These are phyloP conservation scores for Phytophthora cactorum DNA, from an alignment of 352 stramenopile species.

Conservation along the genomic window DNA sequence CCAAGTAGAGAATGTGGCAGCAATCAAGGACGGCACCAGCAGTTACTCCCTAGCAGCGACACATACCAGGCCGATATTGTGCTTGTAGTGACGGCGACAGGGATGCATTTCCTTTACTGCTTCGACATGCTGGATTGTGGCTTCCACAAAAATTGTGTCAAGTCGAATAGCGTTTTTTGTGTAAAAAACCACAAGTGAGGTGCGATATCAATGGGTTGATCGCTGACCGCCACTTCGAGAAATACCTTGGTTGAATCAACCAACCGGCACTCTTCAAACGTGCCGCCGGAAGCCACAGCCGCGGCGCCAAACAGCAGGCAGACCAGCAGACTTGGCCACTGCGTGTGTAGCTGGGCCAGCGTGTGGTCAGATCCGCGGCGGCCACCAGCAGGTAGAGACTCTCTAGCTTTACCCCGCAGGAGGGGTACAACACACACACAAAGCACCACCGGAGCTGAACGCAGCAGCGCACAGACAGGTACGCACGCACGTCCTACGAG, in stretches of 20 bases:
- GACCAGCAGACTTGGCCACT: background rate
- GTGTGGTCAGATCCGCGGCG: conserved; percentile 2
- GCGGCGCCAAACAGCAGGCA: conserved; percentile 9
- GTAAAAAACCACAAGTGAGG: background rate
- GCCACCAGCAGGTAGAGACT: background rate
- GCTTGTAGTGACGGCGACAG: no score
- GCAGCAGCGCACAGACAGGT: conserved; percentile 1
- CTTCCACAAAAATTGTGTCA: no score
- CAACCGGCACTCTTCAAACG: background rate
- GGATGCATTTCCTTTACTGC: no score
- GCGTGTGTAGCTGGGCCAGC: background rate
- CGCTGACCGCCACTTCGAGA: conserved; percentile 5
- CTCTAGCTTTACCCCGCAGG: background rate
- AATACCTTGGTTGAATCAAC: background rate
- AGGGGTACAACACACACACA: background rate
- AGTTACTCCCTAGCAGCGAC: no score
- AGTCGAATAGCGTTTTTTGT: background rate
- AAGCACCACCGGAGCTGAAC: conserved; percentile 7
- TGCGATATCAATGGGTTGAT: conserved; percentile 9
- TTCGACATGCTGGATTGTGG: no score
- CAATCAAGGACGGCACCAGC: no score
- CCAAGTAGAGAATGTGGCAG: no score
- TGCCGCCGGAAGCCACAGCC: background rate
- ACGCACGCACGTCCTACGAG: conserved; percentile 8
- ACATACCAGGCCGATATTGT: no score